phyloP scores from a whole-genome alignment of 805 yeast genomes.

The Ogataea chonburiensis region DNA sequence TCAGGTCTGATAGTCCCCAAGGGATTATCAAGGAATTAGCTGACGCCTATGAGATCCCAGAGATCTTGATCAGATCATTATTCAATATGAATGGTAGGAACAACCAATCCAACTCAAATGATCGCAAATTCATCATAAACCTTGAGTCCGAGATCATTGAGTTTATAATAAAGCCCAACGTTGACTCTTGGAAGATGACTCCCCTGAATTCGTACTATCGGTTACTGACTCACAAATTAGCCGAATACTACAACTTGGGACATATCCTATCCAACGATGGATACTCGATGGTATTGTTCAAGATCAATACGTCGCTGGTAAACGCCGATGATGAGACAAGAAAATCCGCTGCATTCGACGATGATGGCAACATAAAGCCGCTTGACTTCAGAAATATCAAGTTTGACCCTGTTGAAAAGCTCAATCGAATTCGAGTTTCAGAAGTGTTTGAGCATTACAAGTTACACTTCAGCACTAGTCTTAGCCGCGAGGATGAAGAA shows the following conservation, averaged over 20 bases:
- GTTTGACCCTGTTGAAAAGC: constrained; percentile 34
- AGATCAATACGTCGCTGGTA: constrained; percentile 37
- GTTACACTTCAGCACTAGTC: constrained; percentile 8
- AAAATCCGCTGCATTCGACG: constrained; percentile 31
- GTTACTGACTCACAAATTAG: constrained; percentile 65
- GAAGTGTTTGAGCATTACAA: constrained; percentile 27
- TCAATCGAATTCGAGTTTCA: constrained; percentile 30
- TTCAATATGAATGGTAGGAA: constrained; percentile 29
- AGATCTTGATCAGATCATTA: constrained; percentile 31
- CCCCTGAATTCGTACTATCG: constrained; percentile 71
- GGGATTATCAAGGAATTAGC: constrained; percentile 25
- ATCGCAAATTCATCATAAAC: constrained; percentile 48
- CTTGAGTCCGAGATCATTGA: constrained; percentile 47
- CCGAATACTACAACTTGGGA: constrained; percentile 61
- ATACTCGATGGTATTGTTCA: constrained; percentile 42
- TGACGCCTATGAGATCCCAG: constrained; percentile 26
- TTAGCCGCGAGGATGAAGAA: constrained; percentile 16
- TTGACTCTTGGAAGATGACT: constrained; percentile 43
- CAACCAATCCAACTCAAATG: constrained; percentile 28
- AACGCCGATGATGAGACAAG: constrained; percentile 37
- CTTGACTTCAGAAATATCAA: constrained; percentile 30
- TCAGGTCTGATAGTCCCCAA: constrained; percentile 13
- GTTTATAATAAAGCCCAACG: constrained; percentile 42
- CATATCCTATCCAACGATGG: constrained; percentile 56
- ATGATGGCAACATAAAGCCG: constrained; percentile 34